Base-by-base conservation (phyloP, 768 basidiomycete species). In the Boletus rex-veris region DNA sequence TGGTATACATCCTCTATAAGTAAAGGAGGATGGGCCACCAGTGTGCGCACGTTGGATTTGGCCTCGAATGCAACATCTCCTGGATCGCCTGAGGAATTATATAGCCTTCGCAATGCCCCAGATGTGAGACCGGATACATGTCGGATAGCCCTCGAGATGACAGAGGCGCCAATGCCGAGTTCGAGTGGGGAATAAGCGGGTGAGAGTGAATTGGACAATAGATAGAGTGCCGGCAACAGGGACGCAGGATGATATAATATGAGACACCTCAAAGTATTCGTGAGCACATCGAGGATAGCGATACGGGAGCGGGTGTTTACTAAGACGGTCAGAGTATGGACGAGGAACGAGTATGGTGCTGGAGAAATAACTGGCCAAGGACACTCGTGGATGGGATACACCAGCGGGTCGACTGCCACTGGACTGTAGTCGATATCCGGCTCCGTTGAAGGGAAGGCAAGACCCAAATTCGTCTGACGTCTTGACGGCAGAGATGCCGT, bases 21-120 rank as follows among this genome's bases (percentile, higher is more conserved):
- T 7, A 92, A 73, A 11, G 85, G 80, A n/a, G 81, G 74, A 61
- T 89, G 88, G 3, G 88, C 82, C 24, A 90, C 66, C 24, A 93
- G 76, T 5, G 89, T 89, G 40, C 89, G 79, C 19, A 90, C 69
- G 53, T 81, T 88, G 4, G 83, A 82, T 65, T 88, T 92, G 10
- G 92, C 91, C 53, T 83, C 81, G 61, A 84, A 92, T 1, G 94
- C 94, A 8, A 94, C 90, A 65, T 94, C 91, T 0, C 94, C 94
- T 24, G 83, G 80, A 70, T 97, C 94, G 5, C 94, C 94, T 33
- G 76, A 82, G 41, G 79, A 73, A 57, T 84, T 86, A 67, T 90
- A 90, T 14, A 92, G 69, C 52, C 74, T 79, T 68, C 75, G 84
- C 43, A 87, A 77, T 12, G 85, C 78, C 8, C 75, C 68, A 18